Percentiles rank a stretch among this genome's conserved stretches.
Evolutionary conservation across 352 stramenopile genomes (phyloP).

Genomic region (Bremia lactucae): DNA sequence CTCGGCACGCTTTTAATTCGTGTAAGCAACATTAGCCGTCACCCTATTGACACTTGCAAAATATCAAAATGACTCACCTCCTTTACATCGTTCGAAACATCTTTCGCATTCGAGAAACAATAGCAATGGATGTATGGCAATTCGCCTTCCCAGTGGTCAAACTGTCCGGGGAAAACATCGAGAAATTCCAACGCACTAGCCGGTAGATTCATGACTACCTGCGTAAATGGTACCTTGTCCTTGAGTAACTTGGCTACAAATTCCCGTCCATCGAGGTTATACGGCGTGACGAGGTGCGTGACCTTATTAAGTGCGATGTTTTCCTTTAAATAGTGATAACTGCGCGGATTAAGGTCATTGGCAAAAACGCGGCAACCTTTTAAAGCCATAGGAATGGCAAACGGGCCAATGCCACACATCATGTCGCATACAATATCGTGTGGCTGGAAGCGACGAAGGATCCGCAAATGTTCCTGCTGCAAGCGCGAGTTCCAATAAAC

Average conservation of each 20-base stretch:
- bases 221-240: constrained; percentile 62
- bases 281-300: constrained; percentile 55
- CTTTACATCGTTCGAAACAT: constrained; percentile 56
- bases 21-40: constrained; percentile 3
- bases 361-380: constrained; percentile 79
- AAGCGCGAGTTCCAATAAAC: constrained; percentile 97
- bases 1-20: constrained; percentile 38
- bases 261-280: constrained; percentile 90
- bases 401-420: constrained; percentile 94
- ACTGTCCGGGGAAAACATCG: constrained; percentile 51
- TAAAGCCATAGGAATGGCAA: constrained; percentile 88
- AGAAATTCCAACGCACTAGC: constrained; percentile 92
- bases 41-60: background rate
- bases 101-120: constrained; percentile 87
- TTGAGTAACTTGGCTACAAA: constrained; percentile 80
- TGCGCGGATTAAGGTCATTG: constrained; percentile 90
- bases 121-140: constrained; percentile 90
- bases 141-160: constrained; percentile 57
- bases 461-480: constrained; percentile 89
- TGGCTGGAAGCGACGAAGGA: constrained; percentile 71
- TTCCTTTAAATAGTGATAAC: constrained; percentile 82
- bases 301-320: constrained; percentile 92
- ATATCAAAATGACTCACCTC: constrained; percentile 24
- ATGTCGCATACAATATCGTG: constrained; percentile 87
- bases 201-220: constrained; percentile 96